Conservation (phyloP, 108 stramenopile species). For the Pseudonitzschia multistriata region DNA sequence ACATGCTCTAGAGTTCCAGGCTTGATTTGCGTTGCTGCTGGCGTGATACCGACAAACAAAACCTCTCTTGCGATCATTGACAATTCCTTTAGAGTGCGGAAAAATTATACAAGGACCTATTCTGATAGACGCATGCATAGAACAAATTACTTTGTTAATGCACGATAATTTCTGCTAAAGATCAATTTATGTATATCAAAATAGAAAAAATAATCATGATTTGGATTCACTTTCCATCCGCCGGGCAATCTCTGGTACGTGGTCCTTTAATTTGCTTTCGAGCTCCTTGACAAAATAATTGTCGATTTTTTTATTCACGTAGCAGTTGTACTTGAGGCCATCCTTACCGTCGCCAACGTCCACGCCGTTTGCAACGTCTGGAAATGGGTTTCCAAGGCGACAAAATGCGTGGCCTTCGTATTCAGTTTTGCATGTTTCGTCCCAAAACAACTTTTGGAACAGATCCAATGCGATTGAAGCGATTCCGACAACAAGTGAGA, state of each 20-base stretch:
- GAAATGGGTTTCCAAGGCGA: conserved; percentile 65
- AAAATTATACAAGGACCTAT: no score
- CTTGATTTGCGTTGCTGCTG: background rate
- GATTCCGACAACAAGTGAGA: background rate
- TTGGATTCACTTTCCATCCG: background rate
- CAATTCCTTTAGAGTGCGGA: no score
- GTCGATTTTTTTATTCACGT: conserved; percentile 73
- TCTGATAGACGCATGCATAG: no score
- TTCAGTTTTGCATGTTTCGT: conserved; percentile 32
- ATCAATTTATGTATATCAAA: no score
- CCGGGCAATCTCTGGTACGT: conserved; percentile 35
- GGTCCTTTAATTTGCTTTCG: conserved; percentile 36
- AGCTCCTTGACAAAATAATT: conserved; percentile 62
- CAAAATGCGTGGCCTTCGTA: conserved; percentile 34
- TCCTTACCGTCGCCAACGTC: conserved; percentile 22
- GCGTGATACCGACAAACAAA: no score
- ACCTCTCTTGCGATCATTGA: no score
- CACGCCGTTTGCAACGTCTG: conserved; percentile 30
- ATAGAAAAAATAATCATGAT: no score
- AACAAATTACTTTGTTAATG: no score
- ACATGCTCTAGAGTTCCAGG: background rate
- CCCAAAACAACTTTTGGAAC: conserved; percentile 17
- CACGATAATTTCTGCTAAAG: no score
- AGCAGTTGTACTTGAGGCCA: conserved; percentile 81
- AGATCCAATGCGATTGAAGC: background rate